Conservation (phyloP, 305 asterid species). For the Euphrasia arctica region DNA sequence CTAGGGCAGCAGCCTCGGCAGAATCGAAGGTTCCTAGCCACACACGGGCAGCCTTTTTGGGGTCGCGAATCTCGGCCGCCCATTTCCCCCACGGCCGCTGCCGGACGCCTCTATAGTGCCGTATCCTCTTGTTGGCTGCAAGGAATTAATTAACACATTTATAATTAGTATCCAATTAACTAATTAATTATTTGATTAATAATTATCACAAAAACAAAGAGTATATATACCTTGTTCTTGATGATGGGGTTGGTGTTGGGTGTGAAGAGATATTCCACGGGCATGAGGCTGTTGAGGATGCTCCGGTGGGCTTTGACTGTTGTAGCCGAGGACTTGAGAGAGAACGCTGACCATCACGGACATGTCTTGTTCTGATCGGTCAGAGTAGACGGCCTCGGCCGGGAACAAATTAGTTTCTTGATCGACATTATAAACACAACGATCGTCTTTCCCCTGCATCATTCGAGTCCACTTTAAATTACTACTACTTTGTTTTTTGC, state of each 20-base stretch:
- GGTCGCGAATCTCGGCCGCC: conserved; percentile 93
- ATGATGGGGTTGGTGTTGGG: conserved; percentile 32
- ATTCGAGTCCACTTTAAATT: too few species aligned
- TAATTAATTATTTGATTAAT: too few species aligned
- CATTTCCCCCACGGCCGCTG: conserved; percentile 93
- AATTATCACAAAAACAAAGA: not conserved
- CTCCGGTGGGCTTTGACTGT: conserved; percentile 23
- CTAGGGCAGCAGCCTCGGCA: conserved; percentile 78
- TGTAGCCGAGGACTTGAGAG: conserved; percentile 73
- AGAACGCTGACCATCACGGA: conserved; percentile 78
- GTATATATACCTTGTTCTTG: conserved; percentile 47
- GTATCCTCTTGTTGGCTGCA: conserved; percentile 35
- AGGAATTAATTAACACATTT: not conserved
- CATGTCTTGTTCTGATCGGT: conserved; percentile 72
- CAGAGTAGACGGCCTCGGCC: conserved; percentile 16
- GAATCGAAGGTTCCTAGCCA: conserved; percentile 91
- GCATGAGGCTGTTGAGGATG: not conserved
- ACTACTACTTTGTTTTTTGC: too few species aligned
- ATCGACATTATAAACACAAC: too few species aligned
- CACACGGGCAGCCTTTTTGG: conserved; percentile 77
- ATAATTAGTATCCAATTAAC: not conserved
- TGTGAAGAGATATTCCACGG: conserved; percentile 15
- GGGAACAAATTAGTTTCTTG: too few species aligned
- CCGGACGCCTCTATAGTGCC: conserved; percentile 83
- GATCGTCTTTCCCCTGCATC: too few species aligned